Evolutionary conservation across 2,329 filamentous ascomycete species (phyloP).

Genomic region (Corynespora cassiicola): DNA sequence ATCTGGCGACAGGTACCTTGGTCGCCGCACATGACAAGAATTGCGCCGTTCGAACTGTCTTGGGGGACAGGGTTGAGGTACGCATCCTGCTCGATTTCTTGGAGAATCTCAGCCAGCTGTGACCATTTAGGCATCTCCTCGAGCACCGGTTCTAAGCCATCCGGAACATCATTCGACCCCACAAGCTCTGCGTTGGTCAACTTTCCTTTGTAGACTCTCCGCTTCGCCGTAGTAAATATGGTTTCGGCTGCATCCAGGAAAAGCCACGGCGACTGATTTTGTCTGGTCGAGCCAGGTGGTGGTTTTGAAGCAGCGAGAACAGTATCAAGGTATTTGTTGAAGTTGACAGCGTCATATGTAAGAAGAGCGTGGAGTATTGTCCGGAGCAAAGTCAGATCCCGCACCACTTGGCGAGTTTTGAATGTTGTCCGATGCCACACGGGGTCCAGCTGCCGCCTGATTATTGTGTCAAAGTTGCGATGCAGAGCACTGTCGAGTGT

Average conservation of each 20-base stretch:
- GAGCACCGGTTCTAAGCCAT: conserved; percentile 78
- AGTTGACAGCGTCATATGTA: conserved; percentile 86
- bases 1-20: conserved; percentile 85
- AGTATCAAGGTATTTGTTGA: conserved; percentile 91
- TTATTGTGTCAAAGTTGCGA: conserved; percentile 87
- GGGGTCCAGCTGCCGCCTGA: conserved; percentile 88
- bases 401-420: conserved; percentile 93
- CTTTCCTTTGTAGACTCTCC: conserved; percentile 81
- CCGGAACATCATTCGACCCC: conserved; percentile 55
- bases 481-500: conserved; percentile 91
- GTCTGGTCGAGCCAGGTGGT: conserved; percentile 82
- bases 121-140: conserved; percentile 97
- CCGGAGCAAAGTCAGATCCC: conserved; percentile 82
- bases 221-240: conserved; percentile 89
- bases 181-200: conserved; percentile 64
- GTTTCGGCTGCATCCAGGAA: conserved; percentile 95
- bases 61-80: conserved; percentile 79
- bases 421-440: conserved; percentile 97
- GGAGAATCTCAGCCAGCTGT: conserved; percentile 84
- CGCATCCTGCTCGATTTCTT: conserved; percentile 90
- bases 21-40: conserved; percentile 95
- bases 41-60: conserved; percentile 88
- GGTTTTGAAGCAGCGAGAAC: conserved; percentile 91
- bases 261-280: conserved; percentile 93
- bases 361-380: conserved; percentile 82